Base-by-base conservation (phyloP, 2,329 filamentous ascomycete genomes). In the Dothiorella sarmentorum region DNA sequence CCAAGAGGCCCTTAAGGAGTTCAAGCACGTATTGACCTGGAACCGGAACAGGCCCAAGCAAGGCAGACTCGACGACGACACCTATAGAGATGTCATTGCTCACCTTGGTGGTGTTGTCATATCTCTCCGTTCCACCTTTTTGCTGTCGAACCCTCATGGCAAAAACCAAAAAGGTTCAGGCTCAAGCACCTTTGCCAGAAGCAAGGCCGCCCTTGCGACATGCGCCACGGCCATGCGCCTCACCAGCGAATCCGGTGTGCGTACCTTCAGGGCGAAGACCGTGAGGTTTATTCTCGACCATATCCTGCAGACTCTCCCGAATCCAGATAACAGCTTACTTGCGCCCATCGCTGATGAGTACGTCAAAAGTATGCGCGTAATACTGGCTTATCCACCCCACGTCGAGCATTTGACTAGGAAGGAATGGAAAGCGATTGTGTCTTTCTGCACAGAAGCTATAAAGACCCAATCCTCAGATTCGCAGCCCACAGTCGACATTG, bases 41-140 rank as follows among this genome's bases (percentile, higher is more conserved):
- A 82, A 82, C 64, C 80, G 75, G 64, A 74, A 70, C 26, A 76
- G 69, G 62, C 61, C 71, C 26, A 71, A 64, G 43, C 64, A 76
- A 62, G 71, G 76, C 31, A 67, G 68, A 5, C 77, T 96, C 31
- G 82, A 82, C 44, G 90, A 96, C 69, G 89, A 88, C 69, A 82
- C 83, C n/a, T 96, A 89, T 64, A 88, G 94, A 68, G 82, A 83
- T 60, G 85, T 97, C 42, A 90, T 90, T 65, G 91, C 97, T 7
- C 13, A 15, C 6, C 9, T 45, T 10, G 24, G 43, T 17, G 15
- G 10, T 10, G 24, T 10, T 9, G 26, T 45, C n/a, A 18, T 29
- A 24, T 11, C 4, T 4, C 43, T 29, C 6, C 43, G 26, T n/a
- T 17, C 24, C 9, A 18, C n/a, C 5, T 45, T 7, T n/a, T 18